Evolutionary conservation across 768 basidiomycete species (phyloP), one percentile per base, ranked within the genome.

Genomic region (Boletus vinaceobasis): DNA sequence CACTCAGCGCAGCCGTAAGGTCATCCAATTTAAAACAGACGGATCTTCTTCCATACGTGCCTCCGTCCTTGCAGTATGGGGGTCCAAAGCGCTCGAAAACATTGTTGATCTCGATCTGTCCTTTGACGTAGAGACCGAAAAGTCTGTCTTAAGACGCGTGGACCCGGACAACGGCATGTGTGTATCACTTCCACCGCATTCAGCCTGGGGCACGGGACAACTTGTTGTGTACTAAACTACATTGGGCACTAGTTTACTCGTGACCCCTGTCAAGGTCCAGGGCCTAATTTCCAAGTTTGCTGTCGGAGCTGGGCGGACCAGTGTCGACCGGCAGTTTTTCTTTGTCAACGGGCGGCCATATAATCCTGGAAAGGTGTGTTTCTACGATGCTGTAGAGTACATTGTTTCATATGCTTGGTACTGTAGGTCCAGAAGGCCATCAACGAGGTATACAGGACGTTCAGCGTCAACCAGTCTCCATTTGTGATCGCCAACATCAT

Each of bases 291-390:
- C 96, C 1, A 89, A 87, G 57, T 94, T 97, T 56, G 63, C 79
- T 0, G 73, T 85, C 14, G 88, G 87, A 0, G 82, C 81, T 57
- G 95, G 94, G 7, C 75, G 96, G 37, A 79, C 84, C 2, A 84
- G 86, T 5, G 80, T 84, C 0, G 97, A 98, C 65, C 74, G 95
- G 2, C 97, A 98, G 60, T 98, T 90, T 70, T 90, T 91, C 72
- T 99, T 85, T 61, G 77, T 98, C 60, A 98, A 99, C 61, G 90
- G 92, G 0, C 77, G 97, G 17, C 97, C 97, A 1, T 95, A 91
- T 63, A 84, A 81, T 59, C 77, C 89, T 9, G 72, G 77, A 17
- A 94, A 91, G 77, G 93, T 88, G 42, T 13, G 68, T 48, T 26
- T 2, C 9, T 38, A 4, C 7, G 4, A 38, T 53, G 32, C 44